Evolutionary conservation across 768 basidiomycete genomes (phyloP).

Genomic region (Rossbeevera mucosa): DNA sequence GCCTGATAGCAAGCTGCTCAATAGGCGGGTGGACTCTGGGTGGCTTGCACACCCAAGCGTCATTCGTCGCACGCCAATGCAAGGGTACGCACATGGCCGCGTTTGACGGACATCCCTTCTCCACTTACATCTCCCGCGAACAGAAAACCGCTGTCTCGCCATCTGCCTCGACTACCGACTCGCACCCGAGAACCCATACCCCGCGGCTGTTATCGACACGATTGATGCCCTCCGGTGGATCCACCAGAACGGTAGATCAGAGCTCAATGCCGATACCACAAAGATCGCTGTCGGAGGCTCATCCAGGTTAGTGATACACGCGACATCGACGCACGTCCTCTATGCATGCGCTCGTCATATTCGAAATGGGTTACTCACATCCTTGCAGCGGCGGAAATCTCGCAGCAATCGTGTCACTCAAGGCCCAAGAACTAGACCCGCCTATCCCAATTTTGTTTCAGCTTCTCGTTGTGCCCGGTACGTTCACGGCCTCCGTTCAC

Average conservation of each 20-base stretch:
- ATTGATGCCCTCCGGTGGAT: slow-evolving; percentile 66
- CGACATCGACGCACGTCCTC: neutral
- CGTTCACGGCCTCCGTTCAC: neutral
- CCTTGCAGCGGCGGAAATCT: slow-evolving; percentile 61
- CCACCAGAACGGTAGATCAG: slow-evolving; percentile 38
- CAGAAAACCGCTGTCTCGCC: slow-evolving; percentile 59
- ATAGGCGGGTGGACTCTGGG: slow-evolving; percentile 75
- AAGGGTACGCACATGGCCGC: slow-evolving; percentile 12
- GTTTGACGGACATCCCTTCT: neutral
- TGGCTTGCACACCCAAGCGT: slow-evolving; percentile 52
- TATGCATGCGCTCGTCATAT: too few species aligned
- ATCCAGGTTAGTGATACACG: slow-evolving; percentile 43
- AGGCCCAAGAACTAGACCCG: slow-evolving; percentile 46
- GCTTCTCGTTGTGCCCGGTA: slow-evolving; percentile 58
- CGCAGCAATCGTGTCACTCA: slow-evolving; percentile 60
- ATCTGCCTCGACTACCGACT: slow-evolving; percentile 68
- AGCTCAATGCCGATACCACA: slow-evolving; percentile 46
- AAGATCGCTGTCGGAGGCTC: slow-evolving; percentile 67
- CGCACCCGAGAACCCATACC: slow-evolving; percentile 67
- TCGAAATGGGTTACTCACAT: neutral
- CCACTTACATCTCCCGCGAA: neutral
- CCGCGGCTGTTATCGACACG: slow-evolving; percentile 67
- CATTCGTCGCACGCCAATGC: slow-evolving; percentile 40
- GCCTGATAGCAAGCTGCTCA: neutral
- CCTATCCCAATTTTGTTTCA: slow-evolving; percentile 60